A percentile compares a stretch with the other conserved stretches of the same genome.
Conservation (phyloP, 2,329 filamentous ascomycete genomes). For the Fusarium anguioides region DNA sequence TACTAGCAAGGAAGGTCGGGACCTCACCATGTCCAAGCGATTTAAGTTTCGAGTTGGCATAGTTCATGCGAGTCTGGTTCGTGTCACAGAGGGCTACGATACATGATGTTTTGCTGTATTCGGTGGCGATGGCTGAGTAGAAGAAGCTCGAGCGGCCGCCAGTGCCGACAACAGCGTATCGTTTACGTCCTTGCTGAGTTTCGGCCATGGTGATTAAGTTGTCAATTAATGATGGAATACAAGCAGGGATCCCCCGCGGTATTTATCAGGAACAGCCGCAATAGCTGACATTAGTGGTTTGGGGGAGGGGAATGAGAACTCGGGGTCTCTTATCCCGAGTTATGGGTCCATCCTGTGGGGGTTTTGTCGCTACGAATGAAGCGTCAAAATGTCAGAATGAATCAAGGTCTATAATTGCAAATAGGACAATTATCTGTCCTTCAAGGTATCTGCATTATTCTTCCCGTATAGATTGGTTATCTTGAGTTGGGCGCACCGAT, state of each 20-base stretch:
- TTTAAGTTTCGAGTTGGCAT: slow-evolving; percentile 62
- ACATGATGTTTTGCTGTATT: slow-evolving; percentile 61
- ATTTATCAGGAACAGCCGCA: neutral
- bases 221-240: no score
- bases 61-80: slow-evolving; percentile 69
- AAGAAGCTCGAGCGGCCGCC: slow-evolving; percentile 70
- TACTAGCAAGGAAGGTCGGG: slow-evolving; percentile 63
- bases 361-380: no score
- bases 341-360: slow-evolving; percentile 19
- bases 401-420: no score
- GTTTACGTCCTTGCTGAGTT: slow-evolving; percentile 47
- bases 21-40: slow-evolving; percentile 59
- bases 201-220: slow-evolving; percentile 14
- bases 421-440: no score
- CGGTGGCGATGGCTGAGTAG: slow-evolving; percentile 66
- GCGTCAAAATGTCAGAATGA: no score
- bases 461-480: no score
- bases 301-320: slow-evolving; percentile 10
- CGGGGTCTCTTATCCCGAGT: slow-evolving; percentile 30
- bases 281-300: neutral
- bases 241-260: neutral
- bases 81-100: slow-evolving; percentile 70
- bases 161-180: slow-evolving; percentile 68
- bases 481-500: no score
- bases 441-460: no score